phyloP scores from a whole-genome alignment of 345 rosid genomes.

The Gynandropsis gynandra region DNA sequence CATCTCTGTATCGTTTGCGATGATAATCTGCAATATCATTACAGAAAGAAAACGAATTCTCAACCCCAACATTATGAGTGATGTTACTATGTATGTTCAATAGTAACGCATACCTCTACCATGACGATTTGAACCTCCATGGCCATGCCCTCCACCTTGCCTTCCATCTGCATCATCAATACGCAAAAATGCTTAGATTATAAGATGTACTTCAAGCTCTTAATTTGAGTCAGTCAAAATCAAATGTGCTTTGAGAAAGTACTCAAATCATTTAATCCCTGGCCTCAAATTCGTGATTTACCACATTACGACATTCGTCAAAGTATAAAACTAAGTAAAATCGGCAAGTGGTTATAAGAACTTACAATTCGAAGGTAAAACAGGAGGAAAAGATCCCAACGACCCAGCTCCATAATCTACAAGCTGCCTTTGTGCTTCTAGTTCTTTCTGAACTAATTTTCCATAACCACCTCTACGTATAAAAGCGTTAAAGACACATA shows the following conservation, averaged over 20 bases:
- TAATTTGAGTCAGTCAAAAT: background rate
- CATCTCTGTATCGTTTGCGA: constrained; percentile 77
- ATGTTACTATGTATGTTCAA: constrained; percentile 1
- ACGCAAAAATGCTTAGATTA: constrained; percentile 3
- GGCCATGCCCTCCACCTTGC: constrained; percentile 58
- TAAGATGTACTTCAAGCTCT: background rate
- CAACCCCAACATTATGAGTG: constrained; percentile 1
- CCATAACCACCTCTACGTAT: constrained; percentile 99
- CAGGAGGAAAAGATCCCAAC: constrained; percentile 59
- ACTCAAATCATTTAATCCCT: constrained; percentile 5
- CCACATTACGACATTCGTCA: constrained; percentile 7
- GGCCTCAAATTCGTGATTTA: background rate
- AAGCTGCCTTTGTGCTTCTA: constrained; percentile 91
- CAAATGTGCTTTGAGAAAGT: background rate
- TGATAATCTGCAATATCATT: constrained; percentile 44
- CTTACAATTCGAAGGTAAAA: constrained; percentile 69
- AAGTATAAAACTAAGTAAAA: background rate
- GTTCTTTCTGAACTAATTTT: constrained; percentile 78
- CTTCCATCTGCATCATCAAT: constrained; percentile 57
- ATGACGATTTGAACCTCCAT: constrained; percentile 60
- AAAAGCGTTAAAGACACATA: constrained; percentile 17
- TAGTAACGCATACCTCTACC: constrained; percentile 38
- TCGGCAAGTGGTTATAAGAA: constrained; percentile 6
- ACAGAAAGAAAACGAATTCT: background rate
- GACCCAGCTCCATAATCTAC: constrained; percentile 96